Evolutionary conservation across 2,329 filamentous ascomycete species (phyloP).

Genomic region (Ambrosiella beaveri): DNA sequence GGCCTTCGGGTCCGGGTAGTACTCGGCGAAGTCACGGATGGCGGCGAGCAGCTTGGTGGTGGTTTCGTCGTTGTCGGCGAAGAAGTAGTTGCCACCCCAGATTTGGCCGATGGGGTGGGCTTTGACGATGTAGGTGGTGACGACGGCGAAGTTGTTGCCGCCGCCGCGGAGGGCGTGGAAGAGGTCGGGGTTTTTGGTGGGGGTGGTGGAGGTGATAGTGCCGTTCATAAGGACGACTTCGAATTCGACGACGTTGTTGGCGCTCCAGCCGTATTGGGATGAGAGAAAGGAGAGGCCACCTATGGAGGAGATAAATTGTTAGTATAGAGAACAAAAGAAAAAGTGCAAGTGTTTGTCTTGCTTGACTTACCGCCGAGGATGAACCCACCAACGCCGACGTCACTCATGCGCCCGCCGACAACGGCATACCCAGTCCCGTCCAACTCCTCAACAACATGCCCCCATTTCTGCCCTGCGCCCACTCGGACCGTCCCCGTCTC

Average conservation of each 20-base stretch:
- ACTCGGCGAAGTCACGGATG: conserved; percentile 18
- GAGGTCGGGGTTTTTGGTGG: conserved; percentile 29
- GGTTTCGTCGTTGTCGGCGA: conserved; percentile 15
- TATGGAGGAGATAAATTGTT: not conserved
- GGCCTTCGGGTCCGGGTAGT: conserved; percentile 18
- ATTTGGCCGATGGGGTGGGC: conserved; percentile 22
- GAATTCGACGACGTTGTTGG: conserved; percentile 27
- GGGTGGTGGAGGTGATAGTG: conserved; percentile 24
- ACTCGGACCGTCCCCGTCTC: conserved; percentile 22
- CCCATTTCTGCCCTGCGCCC: conserved; percentile 30
- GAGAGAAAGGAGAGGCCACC: conserved; percentile 16
- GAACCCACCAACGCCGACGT: conserved; percentile 19
- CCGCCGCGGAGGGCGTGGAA: conserved; percentile 40
- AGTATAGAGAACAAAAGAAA: not conserved
- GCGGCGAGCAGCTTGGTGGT: conserved; percentile 10
- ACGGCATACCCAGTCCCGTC: conserved; percentile 22
- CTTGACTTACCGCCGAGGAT: conserved; percentile 17
- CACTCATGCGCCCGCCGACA: conserved; percentile 26
- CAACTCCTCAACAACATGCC: conserved; percentile 16
- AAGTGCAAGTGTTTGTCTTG: conserved; percentile 13
- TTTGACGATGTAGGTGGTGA: conserved; percentile 30
- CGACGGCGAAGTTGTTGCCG: conserved; percentile 39
- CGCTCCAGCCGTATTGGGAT: conserved; percentile 25
- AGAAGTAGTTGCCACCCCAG: conserved; percentile 18
- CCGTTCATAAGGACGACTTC: conserved; percentile 30